Evolutionary conservation across 1,139 yeast genomes (phyloP).

Genomic region (Kodamaea ohmeri): DNA sequence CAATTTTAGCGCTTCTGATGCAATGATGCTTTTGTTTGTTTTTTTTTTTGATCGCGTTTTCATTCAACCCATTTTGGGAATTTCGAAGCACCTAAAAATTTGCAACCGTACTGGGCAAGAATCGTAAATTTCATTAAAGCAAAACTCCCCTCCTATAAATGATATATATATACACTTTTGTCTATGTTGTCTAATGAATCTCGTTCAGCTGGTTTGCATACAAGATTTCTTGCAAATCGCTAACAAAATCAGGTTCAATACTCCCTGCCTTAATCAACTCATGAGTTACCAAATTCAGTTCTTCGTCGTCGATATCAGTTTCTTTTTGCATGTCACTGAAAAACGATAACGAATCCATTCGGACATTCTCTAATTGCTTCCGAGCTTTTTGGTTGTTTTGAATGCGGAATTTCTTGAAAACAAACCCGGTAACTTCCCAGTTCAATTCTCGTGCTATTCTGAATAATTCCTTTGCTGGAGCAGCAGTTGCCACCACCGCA

Average conservation of each 20-base stretch:
- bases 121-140: conserved; percentile 1
- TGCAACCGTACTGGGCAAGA: neutral
- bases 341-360: conserved; percentile 23
- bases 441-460: conserved; percentile 34
- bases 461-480: conserved; percentile 30
- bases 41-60: conserved; percentile 4
- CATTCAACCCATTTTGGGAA: neutral
- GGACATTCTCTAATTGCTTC: conserved; percentile 22
- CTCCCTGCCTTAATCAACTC: conserved; percentile 17
- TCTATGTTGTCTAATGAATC: neutral
- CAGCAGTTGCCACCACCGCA: conserved; percentile 31
- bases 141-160: neutral
- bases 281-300: conserved; percentile 22
- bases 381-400: conserved; percentile 23
- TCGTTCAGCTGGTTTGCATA: conserved; percentile 1
- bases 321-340: conserved; percentile 12
- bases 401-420: conserved; percentile 28
- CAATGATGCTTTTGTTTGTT: conserved; percentile 6
- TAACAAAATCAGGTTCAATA: conserved; percentile 10
- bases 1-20: neutral
- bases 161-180: too few relatives aligned
- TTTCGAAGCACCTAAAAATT: neutral
- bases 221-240: conserved; percentile 9
- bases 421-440: conserved; percentile 37
- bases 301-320: conserved; percentile 12